These are phyloP conservation scores for Solanum tacnaense DNA, from an alignment of 257 asterid species.

Conservation along the genomic window DNA sequence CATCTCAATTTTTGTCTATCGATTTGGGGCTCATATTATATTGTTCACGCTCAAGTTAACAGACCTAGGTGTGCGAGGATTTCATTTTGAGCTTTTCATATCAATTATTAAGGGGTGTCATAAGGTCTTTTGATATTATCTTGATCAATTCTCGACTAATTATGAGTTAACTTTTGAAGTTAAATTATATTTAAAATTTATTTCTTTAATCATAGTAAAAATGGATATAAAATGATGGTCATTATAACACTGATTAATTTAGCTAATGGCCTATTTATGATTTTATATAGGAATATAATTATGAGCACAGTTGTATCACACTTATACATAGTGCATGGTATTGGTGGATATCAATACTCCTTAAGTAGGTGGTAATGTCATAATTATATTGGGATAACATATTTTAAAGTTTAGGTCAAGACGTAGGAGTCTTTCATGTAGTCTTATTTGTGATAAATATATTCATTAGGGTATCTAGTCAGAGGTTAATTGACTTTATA, in stretches of 20 bases:
- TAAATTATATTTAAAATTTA: neutral
- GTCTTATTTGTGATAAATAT: neutral
- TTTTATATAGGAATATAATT: neutral
- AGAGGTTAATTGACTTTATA: neutral
- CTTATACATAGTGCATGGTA: neutral
- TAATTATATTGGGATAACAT: neutral
- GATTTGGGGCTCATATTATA: neutral
- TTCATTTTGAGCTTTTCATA: neutral
- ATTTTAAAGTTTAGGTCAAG: neutral
- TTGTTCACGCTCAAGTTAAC: neutral
- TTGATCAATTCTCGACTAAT: neutral
- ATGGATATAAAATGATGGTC: neutral
- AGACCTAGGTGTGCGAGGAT: neutral
- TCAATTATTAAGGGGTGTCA: neutral
- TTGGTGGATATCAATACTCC: neutral
- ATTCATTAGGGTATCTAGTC: neutral
- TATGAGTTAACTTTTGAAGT: neutral
- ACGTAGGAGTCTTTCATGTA: neutral
- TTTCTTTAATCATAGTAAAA: neutral
- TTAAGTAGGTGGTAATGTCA: neutral
- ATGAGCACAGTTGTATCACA: neutral
- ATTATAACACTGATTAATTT: neutral
- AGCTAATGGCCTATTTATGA: neutral
- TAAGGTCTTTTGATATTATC: neutral
- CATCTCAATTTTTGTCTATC: neutral